phyloP scores from a whole-genome alignment of 2,329 filamentous ascomycete species.

The Diaporthe vaccinii region DNA sequence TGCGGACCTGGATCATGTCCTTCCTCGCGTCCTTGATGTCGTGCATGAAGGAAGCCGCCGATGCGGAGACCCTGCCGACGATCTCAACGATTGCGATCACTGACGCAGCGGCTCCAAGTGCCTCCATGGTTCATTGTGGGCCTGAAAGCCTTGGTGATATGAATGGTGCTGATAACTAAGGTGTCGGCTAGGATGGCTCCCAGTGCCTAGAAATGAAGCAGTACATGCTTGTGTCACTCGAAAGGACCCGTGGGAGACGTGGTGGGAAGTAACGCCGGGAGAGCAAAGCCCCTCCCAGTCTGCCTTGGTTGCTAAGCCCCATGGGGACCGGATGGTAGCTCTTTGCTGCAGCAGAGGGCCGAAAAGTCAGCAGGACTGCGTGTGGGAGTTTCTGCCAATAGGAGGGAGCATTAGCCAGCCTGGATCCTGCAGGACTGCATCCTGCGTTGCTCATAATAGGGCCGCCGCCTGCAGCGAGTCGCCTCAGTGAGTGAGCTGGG shows the following conservation, averaged over 20 bases:
- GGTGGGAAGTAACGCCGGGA: neutral
- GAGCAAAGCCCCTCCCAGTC: neutral
- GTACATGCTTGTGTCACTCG: neutral
- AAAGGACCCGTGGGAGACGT: neutral
- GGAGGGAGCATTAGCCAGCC: neutral
- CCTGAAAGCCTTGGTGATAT: neutral
- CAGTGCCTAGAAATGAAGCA: neutral
- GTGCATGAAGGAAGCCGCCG: constrained; percentile 22
- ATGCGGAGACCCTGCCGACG: neutral
- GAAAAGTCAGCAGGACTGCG: neutral
- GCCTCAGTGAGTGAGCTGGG: neutral
- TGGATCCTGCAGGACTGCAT: neutral
- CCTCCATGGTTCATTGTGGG: constrained; percentile 5
- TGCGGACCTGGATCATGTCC: constrained; percentile 28
- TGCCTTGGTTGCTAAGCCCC: neutral
- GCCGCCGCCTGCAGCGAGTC: neutral
- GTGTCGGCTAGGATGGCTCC: no score
- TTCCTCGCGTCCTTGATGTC: constrained; percentile 25
- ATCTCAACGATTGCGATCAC: constrained; percentile 17
- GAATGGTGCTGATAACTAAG: neutral
- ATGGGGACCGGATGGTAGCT: neutral
- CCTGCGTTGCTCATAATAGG: neutral
- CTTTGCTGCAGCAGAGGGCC: neutral
- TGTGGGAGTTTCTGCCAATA: neutral
- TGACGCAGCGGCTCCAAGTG: neutral